phyloP scores from a whole-genome alignment of 2,329 filamentous ascomycete genomes.

The Aspergillus neoniger region DNA sequence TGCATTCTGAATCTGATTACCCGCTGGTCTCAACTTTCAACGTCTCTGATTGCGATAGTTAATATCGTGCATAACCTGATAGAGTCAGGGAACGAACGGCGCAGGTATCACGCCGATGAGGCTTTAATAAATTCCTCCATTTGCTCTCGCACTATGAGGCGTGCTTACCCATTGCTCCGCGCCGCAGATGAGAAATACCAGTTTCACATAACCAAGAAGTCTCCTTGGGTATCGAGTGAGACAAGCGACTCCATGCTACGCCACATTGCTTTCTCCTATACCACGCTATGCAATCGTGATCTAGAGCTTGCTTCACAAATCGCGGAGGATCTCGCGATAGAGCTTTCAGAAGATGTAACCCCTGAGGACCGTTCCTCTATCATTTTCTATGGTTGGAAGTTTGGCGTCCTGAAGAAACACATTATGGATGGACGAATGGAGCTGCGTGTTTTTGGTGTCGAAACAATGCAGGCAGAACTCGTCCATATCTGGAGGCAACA shows the following conservation, averaged over 20 bases:
- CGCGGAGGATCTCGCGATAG: slow-evolving; percentile 38
- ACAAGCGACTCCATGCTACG: slow-evolving; percentile 41
- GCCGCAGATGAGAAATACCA: slow-evolving; percentile 42
- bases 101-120: slow-evolving; percentile 25
- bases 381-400: slow-evolving; percentile 62
- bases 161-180: slow-evolving; percentile 33
- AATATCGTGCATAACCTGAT: slow-evolving; percentile 30
- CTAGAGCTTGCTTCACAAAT: slow-evolving; percentile 36
- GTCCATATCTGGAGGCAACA: slow-evolving; percentile 65
- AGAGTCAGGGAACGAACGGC: slow-evolving; percentile 34
- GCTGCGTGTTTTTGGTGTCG: slow-evolving; percentile 75
- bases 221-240: slow-evolving; percentile 46
- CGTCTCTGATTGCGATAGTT: slow-evolving; percentile 26
- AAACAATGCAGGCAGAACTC: slow-evolving; percentile 71
- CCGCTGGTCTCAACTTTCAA: slow-evolving; percentile 31
- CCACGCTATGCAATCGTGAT: slow-evolving; percentile 32
- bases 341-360: slow-evolving; percentile 32
- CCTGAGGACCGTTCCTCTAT: slow-evolving; percentile 36
- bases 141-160: slow-evolving; percentile 22
- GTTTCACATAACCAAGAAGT: slow-evolving; percentile 44
- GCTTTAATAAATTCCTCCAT: slow-evolving; percentile 20
- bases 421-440: slow-evolving; percentile 89
- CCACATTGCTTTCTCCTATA: slow-evolving; percentile 34
- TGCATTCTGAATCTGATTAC: slow-evolving; percentile 32
- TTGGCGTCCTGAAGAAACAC: slow-evolving; percentile 68